Evolutionary conservation across 1,284 basidiomycete genomes (phyloP), one percentile per base, ranked within the genome.

Genomic region (Neonothopanus nambi): DNA sequence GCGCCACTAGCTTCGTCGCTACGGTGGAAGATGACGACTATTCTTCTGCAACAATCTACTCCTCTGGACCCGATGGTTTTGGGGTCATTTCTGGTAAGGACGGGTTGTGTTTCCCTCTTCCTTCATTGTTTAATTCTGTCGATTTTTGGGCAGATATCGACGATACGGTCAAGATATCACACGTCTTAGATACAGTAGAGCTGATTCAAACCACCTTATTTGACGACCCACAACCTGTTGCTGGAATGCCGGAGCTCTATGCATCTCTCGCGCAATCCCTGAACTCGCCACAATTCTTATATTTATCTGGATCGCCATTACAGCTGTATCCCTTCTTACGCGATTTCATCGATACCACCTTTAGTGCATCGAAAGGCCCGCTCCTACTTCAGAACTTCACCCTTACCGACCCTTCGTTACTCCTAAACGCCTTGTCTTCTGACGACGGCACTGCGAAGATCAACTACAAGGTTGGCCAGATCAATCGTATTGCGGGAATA

Each of bases 221-320:
- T 38, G 72, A 76, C 18, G 66, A 68, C 37, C 73, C 74, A 1
- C 58, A 59, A 30, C 63, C 71, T 11, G 73, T 76, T 11, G 11
- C 69, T n/a, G 74, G 74, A 26, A 76, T 76, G 74, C 72, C 74
- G 3, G 67, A 69, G 36, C 63, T 76, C 20, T 76, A 71, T 59
- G 60, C 62, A 2, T 70, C 71, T 2, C 67, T 75, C 30, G 59
- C 69, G 4, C 52, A 58, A 33, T 67, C 70, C 2, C 65, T 76
- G 24, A 59, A 67, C 41, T 55, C 65, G 1, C 48, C 48, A 3
- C 39, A 42, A 9, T 42, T 50, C 18, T n/a, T 50, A 30, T 76
- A 74, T 54, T 60, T 76, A 35, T 69, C 70, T 17, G 74, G 71
- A 2, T 75, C 73, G 3, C 73, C 73, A 2, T 72, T 71, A 65